These are phyloP conservation scores for Hymenoscyphus linearis DNA, from an alignment of 2,329 filamentous ascomycete genomes.

Conservation along the genomic window DNA sequence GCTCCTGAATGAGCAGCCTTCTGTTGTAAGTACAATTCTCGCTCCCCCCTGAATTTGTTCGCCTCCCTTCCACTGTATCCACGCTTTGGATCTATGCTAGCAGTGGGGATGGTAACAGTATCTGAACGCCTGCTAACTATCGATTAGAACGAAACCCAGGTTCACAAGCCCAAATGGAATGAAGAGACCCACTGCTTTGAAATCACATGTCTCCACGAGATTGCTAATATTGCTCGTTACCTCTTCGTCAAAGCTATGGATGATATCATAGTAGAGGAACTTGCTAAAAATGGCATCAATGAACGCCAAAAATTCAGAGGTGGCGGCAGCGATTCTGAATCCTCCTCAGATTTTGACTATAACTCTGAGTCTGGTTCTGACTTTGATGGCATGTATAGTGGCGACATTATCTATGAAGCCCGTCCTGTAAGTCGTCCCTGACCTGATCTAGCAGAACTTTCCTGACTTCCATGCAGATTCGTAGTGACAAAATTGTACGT, in stretches of 20 bases:
- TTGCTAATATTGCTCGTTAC: constrained; percentile 6
- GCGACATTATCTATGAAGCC: constrained; percentile 1
- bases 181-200: constrained; percentile 9
- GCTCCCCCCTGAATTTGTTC: background rate
- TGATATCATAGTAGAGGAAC: constrained; percentile 16
- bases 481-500: constrained; percentile 19
- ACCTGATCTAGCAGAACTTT: background rate
- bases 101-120: background rate
- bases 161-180: background rate
- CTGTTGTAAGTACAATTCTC: background rate
- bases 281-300: constrained; percentile 6
- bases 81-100: background rate
- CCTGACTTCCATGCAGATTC: constrained; percentile 13
- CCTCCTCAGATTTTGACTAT: constrained; percentile 1
- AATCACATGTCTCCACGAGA: constrained; percentile 7
- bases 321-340: background rate
- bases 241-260: constrained; percentile 14
- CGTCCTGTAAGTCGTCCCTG: background rate
- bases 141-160: background rate
- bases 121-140: background rate
- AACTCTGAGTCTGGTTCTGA: constrained; percentile 10
- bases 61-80: background rate
- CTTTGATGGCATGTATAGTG: constrained; percentile 4
- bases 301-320: background rate
- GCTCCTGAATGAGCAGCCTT: background rate